A percentile compares a stretch with the other conserved stretches of the same genome.
Evolutionary conservation across 2,329 filamentous ascomycete species (phyloP).

Genomic region (Lachnellula suecica): DNA sequence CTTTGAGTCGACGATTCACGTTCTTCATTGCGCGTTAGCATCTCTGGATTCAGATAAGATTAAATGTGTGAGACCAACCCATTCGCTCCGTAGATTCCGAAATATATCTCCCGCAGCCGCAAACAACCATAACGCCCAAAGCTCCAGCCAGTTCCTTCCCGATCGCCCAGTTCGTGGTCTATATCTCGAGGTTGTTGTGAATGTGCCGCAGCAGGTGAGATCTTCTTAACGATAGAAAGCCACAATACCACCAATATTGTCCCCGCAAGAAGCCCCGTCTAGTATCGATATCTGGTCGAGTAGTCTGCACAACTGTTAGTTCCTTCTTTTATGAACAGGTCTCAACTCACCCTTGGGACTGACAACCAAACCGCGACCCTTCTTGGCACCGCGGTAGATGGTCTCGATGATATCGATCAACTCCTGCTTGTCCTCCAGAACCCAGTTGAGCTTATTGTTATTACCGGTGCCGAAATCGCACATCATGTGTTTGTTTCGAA

Average conservation of each 20-base stretch:
- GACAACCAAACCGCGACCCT: constrained; percentile 92
- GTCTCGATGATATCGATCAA: constrained; percentile 98
- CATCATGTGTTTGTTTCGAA: constrained; percentile 99
- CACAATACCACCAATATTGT: too few relatives aligned
- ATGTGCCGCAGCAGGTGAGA: too few relatives aligned
- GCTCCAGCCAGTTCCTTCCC: too few relatives aligned
- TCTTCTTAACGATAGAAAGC: too few relatives aligned
- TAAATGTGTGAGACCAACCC: constrained; percentile 39
- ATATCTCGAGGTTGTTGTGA: too few relatives aligned
- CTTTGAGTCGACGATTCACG: constrained; percentile 15
- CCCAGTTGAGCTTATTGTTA: constrained; percentile 98
- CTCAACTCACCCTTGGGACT: constrained; percentile 70
- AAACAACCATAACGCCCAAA: constrained; percentile 10
- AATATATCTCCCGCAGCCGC: constrained; percentile 1
- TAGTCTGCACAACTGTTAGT: constrained; percentile 42
- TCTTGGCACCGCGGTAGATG: constrained; percentile 97
- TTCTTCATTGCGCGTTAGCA: constrained; percentile 29
- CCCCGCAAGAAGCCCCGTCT: constrained; percentile 15
- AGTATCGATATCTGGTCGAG: constrained; percentile 70
- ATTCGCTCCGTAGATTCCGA: too few relatives aligned
- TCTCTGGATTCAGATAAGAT: constrained; percentile 23
- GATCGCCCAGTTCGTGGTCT: not conserved
- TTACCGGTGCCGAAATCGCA: constrained; percentile 97
- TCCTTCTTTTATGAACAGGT: not conserved
- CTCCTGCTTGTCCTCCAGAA: constrained; percentile 96